Evolutionary conservation across 495 filamentous ascomycete species (phyloP).

Genomic region (Bacidia rubella): DNA sequence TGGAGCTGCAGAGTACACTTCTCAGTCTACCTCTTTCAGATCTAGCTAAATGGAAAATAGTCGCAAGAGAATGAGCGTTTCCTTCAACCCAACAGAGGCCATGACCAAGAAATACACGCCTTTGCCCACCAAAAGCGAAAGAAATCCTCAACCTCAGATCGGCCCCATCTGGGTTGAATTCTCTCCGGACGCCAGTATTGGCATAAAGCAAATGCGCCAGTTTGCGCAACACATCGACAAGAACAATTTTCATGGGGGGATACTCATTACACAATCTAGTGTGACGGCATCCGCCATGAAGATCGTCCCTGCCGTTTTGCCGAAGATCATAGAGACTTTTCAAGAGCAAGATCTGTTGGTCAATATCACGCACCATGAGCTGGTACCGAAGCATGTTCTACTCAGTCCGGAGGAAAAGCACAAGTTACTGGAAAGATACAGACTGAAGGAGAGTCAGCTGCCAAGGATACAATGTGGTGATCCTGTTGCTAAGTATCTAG

Average conservation of each 20-base stretch:
- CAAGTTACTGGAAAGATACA: slow-evolving; percentile 69
- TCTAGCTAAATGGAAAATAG: slow-evolving; percentile 34
- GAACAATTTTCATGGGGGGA: slow-evolving; percentile 73
- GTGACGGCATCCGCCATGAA: slow-evolving; percentile 77
- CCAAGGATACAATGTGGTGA: slow-evolving; percentile 83
- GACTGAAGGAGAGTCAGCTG: slow-evolving; percentile 92
- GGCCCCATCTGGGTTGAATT: slow-evolving; percentile 93
- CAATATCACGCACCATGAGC: slow-evolving; percentile 95
- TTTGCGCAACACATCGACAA: slow-evolving; percentile 70
- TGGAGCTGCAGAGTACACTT: slow-evolving; percentile 56
- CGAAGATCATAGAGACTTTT: slow-evolving; percentile 81
- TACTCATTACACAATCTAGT: slow-evolving; percentile 69
- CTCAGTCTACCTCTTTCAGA: not conserved
- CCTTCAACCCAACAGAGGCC: slow-evolving; percentile 60
- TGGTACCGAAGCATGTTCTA: slow-evolving; percentile 87
- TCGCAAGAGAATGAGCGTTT: slow-evolving; percentile 72
- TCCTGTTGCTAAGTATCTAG: slow-evolving; percentile 84
- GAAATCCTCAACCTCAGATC: slow-evolving; percentile 55
- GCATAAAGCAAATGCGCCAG: slow-evolving; percentile 77
- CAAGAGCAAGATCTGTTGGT: slow-evolving; percentile 89
- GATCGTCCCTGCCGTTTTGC: slow-evolving; percentile 58
- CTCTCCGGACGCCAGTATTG: slow-evolving; percentile 58
- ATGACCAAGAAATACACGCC: slow-evolving; percentile 78
- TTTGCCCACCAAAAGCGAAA: slow-evolving; percentile 37
- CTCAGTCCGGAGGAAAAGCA: slow-evolving; percentile 82